Evolutionary conservation across 306 rosid genomes (phyloP), one percentile per base, ranked within the genome.

Genomic region (Malus asiatica): DNA sequence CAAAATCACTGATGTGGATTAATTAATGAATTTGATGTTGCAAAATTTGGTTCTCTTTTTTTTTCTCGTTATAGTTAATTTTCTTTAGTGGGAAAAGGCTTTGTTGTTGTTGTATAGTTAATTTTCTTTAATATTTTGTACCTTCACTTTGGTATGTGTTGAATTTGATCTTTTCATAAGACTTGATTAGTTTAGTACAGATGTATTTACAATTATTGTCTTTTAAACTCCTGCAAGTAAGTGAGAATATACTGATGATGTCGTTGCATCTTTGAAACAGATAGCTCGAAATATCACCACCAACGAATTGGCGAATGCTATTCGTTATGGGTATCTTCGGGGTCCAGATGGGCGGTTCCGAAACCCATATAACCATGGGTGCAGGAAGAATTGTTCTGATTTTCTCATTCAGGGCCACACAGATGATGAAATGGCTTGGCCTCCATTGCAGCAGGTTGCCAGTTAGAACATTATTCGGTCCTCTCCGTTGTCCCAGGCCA

Each of bases 271-370:
- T 55, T 18, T 80, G 19, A 76, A 74, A 81, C 91, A 92, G 98
- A 86, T 94, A 75, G 95, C 97, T 77, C 95, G 90, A 73, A 94
- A 94, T 84, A 82, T 94, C 86, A 94, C 98, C 29, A 92, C 97
- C 20, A 92, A 92, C 35, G 98, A 94, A 82, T 11, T 84, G 52
- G 95, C 93, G 46, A 94, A 94, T 71, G 87, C 90, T 8, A 7
- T 80, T 73, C 97, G 97, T 3, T 92, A 95, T 38, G 90, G 87
- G 10, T 92, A 92, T 84, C 97, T 92, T 57, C 93, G 85, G 4
- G 92, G 97, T 70, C 87, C 93, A 46, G 96, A 92, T 80, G 99
- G 97, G 78, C 78, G 59, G 80, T 90, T 92, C 84, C 87, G 87
- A 63, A 92, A 95, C 81, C 99, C 96, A 30, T 92, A 89, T 77